phyloP scores from a whole-genome alignment of 78 protist species.

The Dictyostelium discoideum region dicty_2.7 NC_007088.5:5086501-5087000 shows the following conservation, averaged over 20 bases:
- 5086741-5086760: conserved; percentile 61
- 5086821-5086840: conserved; percentile 65
- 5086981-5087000: conserved; percentile 49
- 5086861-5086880: conserved; percentile 33
- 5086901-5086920: conserved; percentile 74
- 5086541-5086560: background rate
- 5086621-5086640: background rate
- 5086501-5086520: background rate
- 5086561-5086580: background rate
- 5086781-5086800: conserved; percentile 63
- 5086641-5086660: background rate
- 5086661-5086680: background rate
- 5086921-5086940: conserved; percentile 49
- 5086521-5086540: background rate
- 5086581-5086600: background rate
- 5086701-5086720: conserved; percentile 25
- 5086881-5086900: conserved; percentile 69
- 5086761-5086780: conserved; percentile 64
- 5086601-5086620: too few relatives aligned
- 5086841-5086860: conserved; percentile 55
- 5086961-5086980: conserved; percentile 52
- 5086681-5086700: conserved; percentile 29
- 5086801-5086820: conserved; percentile 73
- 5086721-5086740: conserved; percentile 68
- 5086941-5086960: conserved; percentile 66